Base-by-base conservation (phyloP, 805 yeast species). In the Wickerhamomyces queroliae region DNA sequence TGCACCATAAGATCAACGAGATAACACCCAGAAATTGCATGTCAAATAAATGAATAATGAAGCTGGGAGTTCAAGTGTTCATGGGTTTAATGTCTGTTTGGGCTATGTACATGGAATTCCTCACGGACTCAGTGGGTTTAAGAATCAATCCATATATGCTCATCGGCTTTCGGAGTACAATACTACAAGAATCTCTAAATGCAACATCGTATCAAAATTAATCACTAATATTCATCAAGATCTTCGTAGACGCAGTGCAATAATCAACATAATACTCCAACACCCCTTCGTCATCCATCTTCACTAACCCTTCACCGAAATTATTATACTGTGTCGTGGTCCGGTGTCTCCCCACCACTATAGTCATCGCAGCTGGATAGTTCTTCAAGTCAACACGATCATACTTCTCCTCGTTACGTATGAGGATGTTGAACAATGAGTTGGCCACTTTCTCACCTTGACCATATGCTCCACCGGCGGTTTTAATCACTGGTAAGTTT, bases 391-490 rank as follows among this genome's bases (percentile, higher is more conserved):
- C 49, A 8, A 48, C 41, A 10, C 29, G 22, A 2, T 39, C 42
- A 37, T 47, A 48, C 19, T 35, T 45, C 26, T 42, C 25, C 25
- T 39, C 41, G 1, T 40, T 44, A 22, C 35, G 33, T 2, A 47
- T 46, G 2, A 47, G 9, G 8, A 53, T 19, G 33, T 54, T 51
- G 29, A 39, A 38, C 27, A 53, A 12, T 5, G 46, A 41, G 24
- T 47, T 38, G 3, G 53, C 52, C 12, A 47, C 56, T 23, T 35
- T 30, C 11, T 39, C 40, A 18, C 57, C 59, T 24, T 50, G 53
- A 17, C 40, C 46, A 42, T 42, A 54, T 11, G 71, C 71, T 44
- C 63, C 66, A 3, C 70, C 70, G 4, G 70, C 69, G 3, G 65
- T 61, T 47, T 66, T 67, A 40, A 66, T 62, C 29, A 65, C 60